phyloP scores from a whole-genome alignment of 495 filamentous ascomycete genomes.

The Trypethelium eluteriae region DNA sequence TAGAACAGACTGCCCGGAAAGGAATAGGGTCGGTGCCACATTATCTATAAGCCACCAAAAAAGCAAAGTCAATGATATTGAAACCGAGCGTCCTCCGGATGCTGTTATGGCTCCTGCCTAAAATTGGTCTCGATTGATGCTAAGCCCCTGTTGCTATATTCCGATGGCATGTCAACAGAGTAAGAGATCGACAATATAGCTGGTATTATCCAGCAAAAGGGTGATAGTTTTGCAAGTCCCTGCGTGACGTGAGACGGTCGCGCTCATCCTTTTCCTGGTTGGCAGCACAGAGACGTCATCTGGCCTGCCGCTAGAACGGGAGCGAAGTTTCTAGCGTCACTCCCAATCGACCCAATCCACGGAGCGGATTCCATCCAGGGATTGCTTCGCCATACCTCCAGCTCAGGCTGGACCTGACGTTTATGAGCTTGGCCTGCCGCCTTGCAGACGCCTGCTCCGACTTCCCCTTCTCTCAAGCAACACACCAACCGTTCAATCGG shows the following conservation, averaged over 20 bases:
- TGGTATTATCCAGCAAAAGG: not conserved
- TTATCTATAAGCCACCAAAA: not conserved
- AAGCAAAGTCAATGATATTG: not conserved
- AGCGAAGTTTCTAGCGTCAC: not conserved
- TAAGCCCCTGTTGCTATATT: not conserved
- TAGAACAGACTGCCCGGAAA: not conserved
- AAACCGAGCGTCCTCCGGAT: not conserved
- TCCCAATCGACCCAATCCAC: not conserved
- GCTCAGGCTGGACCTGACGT: constrained; percentile 7
- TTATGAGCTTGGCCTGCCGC: constrained; percentile 11
- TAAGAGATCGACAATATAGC: constrained; percentile 5
- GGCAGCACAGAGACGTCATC: constrained; percentile 3
- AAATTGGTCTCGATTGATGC: not conserved
- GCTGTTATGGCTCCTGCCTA: constrained; percentile 2
- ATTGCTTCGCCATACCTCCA: not conserved
- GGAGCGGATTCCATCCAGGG: not conserved
- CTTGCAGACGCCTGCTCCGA: constrained; percentile 3
- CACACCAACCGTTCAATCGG: not conserved
- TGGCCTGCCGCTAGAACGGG: not conserved
- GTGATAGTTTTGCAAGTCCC: constrained; percentile 1
- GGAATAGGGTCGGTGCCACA: not conserved
- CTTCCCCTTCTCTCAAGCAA: not conserved
- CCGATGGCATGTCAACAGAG: not conserved
- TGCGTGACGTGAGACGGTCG: not conserved
- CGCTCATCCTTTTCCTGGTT: constrained; percentile 4